Conservation (phyloP, 1,284 basidiomycete species). For the Leccinum proximum region DNA sequence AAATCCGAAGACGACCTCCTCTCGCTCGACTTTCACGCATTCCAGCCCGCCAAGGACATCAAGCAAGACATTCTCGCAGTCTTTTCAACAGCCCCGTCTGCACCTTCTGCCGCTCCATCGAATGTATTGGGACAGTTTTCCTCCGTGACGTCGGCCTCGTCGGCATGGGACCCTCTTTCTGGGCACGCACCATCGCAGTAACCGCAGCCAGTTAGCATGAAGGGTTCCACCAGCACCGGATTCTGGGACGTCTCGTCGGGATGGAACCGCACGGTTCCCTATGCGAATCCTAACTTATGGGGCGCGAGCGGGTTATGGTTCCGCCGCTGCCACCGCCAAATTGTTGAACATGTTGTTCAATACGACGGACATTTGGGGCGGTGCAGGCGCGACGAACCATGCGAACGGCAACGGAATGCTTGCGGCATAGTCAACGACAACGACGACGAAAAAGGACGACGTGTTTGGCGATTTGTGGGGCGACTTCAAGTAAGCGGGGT, state of each 20-base stretch:
- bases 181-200: slow-evolving; percentile 5
- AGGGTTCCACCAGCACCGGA: slow-evolving; percentile 52
- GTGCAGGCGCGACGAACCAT: background rate
- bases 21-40: too few relatives aligned
- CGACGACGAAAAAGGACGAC: slow-evolving; percentile 65
- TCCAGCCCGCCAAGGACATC: too few relatives aligned
- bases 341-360: slow-evolving; percentile 12
- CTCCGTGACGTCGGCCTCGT: slow-evolving; percentile 16
- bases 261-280: slow-evolving; percentile 39
- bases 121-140: slow-evolving; percentile 20
- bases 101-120: slow-evolving; percentile 5
- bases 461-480: slow-evolving; percentile 81
- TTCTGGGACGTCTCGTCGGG: slow-evolving; percentile 66
- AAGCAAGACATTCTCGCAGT: slow-evolving; percentile 42
- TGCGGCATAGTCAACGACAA: slow-evolving; percentile 21
- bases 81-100: slow-evolving; percentile 49
- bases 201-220: slow-evolving; percentile 45
- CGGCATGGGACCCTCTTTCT: slow-evolving; percentile 14
- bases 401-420: slow-evolving; percentile 31
- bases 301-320: slow-evolving; percentile 16
- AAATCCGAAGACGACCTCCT: too few relatives aligned
- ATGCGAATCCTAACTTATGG: slow-evolving; percentile 41
- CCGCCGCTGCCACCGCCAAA: slow-evolving; percentile 15
- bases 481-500: slow-evolving; percentile 56
- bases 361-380: slow-evolving; percentile 53